Conservation (phyloP, 163 green algal species). For the Prototheca cutis region DNA sequence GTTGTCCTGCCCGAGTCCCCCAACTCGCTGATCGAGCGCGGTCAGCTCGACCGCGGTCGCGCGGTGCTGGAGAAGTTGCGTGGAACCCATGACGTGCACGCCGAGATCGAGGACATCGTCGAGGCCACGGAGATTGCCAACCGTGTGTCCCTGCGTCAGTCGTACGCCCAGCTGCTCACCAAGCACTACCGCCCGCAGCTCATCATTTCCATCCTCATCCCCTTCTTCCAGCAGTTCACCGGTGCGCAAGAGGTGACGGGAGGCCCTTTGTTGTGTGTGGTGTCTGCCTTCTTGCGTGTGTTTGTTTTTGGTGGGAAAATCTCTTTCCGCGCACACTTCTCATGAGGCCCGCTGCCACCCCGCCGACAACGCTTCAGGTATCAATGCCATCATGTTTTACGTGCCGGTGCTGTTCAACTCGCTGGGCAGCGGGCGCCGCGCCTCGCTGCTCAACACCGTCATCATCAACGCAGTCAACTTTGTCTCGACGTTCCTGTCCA, state of each 20-base stretch:
- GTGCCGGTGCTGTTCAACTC: slow-evolving; percentile 51
- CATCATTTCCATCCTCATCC: slow-evolving; percentile 23
- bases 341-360: no score
- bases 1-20: slow-evolving; percentile 34
- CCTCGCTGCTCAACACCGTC: slow-evolving; percentile 43
- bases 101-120: slow-evolving; percentile 14
- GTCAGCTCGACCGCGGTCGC: slow-evolving; percentile 11
- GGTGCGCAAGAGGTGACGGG: no score
- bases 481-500: slow-evolving; percentile 41
- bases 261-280: no score
- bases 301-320: no score
- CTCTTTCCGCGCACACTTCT: no score
- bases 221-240: slow-evolving; percentile 33
- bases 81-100: slow-evolving; percentile 24
- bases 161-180: slow-evolving; percentile 19
- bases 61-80: slow-evolving; percentile 26
- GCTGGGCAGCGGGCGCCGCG: slow-evolving; percentile 28
- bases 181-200: slow-evolving; percentile 17
- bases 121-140: slow-evolving; percentile 6
- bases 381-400: slow-evolving; percentile 59
- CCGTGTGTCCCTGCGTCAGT: slow-evolving; percentile 9
- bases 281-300: no score
- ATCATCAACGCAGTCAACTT: slow-evolving; percentile 61
- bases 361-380: background rate
- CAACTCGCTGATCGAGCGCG: slow-evolving; percentile 34